These are phyloP conservation scores for Holtermannia corniformis DNA, from an alignment of 768 basidiomycete species.

Conservation along the genomic window DNA sequence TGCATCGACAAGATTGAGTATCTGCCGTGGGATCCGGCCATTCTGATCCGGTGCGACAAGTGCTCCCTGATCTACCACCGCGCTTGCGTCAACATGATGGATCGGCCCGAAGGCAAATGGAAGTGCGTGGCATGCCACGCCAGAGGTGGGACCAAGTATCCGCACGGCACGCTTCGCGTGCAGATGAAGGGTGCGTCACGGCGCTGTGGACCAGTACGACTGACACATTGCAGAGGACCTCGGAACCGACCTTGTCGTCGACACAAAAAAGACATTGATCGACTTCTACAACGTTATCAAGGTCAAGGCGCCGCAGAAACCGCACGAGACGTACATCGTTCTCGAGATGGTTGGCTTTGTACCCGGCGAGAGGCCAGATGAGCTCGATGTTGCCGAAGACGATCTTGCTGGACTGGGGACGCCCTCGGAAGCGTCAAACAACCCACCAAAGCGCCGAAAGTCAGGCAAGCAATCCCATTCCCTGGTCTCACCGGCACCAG, in stretches of 20 bases:
- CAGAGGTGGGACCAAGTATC: neutral
- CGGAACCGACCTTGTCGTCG: neutral
- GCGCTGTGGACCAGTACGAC: neutral
- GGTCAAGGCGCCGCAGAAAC: neutral
- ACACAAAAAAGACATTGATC: neutral
- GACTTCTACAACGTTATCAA: neutral
- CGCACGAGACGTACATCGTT: neutral
- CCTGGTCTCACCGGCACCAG: no score
- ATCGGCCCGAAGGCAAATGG: neutral
- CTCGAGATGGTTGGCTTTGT: neutral
- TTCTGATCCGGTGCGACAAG: neutral
- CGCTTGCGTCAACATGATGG: neutral
- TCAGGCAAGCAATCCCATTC: no score
- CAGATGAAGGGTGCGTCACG: neutral
- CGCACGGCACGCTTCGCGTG: neutral
- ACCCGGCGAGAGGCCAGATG: neutral
- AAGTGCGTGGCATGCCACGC: neutral
- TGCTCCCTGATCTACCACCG: neutral
- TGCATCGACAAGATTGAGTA: neutral
- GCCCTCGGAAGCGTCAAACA: neutral
- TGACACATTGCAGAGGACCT: neutral
- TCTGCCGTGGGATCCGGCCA: neutral
- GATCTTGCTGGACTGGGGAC: neutral
- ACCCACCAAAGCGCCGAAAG: neutral
- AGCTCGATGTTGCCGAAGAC: neutral